phyloP scores from a whole-genome alignment of 2,329 filamentous ascomycete genomes.

The Canariomyces notabilis region DNA sequence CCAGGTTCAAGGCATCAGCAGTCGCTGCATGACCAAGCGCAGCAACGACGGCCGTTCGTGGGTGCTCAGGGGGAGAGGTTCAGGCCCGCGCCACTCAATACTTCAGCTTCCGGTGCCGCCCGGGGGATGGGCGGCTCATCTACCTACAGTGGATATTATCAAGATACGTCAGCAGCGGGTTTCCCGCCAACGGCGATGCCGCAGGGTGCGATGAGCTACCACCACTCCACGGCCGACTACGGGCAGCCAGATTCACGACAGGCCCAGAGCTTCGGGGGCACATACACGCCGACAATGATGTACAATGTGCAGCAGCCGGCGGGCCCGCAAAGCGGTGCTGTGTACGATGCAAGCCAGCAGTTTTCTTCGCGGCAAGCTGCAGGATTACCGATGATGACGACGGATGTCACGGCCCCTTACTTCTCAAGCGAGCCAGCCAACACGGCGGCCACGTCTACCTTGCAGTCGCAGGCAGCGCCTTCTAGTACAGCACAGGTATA shows the following conservation, averaged over 20 bases:
- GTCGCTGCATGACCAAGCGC: slow-evolving; percentile 44
- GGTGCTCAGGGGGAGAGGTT: slow-evolving; percentile 46
- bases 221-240: slow-evolving; percentile 57
- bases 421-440: slow-evolving; percentile 64
- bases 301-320: slow-evolving; percentile 67
- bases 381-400: slow-evolving; percentile 68
- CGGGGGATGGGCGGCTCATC: slow-evolving; percentile 51
- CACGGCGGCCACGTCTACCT: slow-evolving; percentile 50
- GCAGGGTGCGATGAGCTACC: slow-evolving; percentile 47
- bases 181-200: slow-evolving; percentile 54
- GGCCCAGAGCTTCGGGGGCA: slow-evolving; percentile 47
- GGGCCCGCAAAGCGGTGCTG: slow-evolving; percentile 49
- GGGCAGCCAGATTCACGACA: slow-evolving; percentile 52
- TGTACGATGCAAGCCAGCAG: slow-evolving; percentile 72
- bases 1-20: slow-evolving; percentile 48
- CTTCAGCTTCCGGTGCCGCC: slow-evolving; percentile 39
- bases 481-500: slow-evolving; percentile 55
- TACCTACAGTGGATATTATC: slow-evolving; percentile 56
- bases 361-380: slow-evolving; percentile 73
- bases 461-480: slow-evolving; percentile 47
- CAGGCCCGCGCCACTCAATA: slow-evolving; percentile 45
- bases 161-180: slow-evolving; percentile 43
- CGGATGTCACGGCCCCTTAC: slow-evolving; percentile 66
- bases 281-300: slow-evolving; percentile 64
- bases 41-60: slow-evolving; percentile 41